Conservation (phyloP, 352 stramenopile genomes). For the Aphanomyces invadans region DNA sequence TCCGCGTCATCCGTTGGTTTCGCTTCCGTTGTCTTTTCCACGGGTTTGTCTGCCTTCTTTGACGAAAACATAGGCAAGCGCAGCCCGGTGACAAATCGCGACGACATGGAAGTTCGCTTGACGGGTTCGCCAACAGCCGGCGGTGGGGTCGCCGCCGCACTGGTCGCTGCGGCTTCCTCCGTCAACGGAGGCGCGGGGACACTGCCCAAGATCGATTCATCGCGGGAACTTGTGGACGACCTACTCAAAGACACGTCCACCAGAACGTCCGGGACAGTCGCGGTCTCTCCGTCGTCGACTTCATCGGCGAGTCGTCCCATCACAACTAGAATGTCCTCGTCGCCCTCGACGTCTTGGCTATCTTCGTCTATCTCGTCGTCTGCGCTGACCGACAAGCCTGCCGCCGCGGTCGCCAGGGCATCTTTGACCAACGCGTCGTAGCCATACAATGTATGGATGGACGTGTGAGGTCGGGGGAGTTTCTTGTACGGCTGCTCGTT, state of each 20-base stretch:
- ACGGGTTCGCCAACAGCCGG: slow-evolving; percentile 1
- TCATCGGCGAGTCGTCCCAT: slow-evolving; percentile 10
- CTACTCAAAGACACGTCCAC: too few species aligned
- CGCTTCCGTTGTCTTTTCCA: slow-evolving; percentile 18
- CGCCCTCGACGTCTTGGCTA: slow-evolving; percentile 41
- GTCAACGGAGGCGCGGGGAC: neutral
- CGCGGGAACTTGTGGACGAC: neutral
- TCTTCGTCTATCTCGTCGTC: slow-evolving; percentile 26
- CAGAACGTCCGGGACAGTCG: neutral
- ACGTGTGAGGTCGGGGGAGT: neutral
- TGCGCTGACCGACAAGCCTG: neutral
- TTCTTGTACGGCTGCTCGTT: slow-evolving; percentile 20
- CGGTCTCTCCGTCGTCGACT: slow-evolving; percentile 8
- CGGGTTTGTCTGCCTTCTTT: slow-evolving; percentile 21
- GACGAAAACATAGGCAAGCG: slow-evolving; percentile 15
- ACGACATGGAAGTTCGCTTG: slow-evolving; percentile 41
- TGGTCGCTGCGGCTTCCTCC: neutral
- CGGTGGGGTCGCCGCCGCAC: neutral
- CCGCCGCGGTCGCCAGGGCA: neutral
- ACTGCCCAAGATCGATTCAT: slow-evolving; percentile 9
- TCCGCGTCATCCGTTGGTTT: neutral
- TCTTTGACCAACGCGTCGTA: slow-evolving; percentile 6
- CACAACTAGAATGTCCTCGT: slow-evolving; percentile 30
- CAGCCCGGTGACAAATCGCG: slow-evolving; percentile 58
- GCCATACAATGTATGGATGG: neutral